Evolutionary conservation across 345 rosid genomes (phyloP), one percentile per base, ranked within the genome.

Genomic region (Boechera retrofracta): DNA sequence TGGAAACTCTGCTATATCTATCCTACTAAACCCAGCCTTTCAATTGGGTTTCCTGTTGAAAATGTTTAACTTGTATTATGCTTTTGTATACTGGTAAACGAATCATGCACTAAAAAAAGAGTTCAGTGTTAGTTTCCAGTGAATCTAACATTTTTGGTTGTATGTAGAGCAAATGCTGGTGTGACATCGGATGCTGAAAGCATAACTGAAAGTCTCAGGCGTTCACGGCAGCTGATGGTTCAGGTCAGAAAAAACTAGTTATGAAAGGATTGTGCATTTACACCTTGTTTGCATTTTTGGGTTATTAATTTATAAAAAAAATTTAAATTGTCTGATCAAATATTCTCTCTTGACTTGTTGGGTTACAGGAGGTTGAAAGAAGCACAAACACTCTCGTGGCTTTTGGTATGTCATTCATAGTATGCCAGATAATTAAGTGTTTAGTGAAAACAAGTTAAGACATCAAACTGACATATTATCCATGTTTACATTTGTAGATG

Each of bases 101-200:
- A n/a, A 55, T 6, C 59, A 26, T 24, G 5, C 53, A 41, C 7
- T 42, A n/a, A 6, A 4, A 52, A 36, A 48, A 52, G 51, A 52
- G 49, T 69, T 76, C 57, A 7, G 16, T 60, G 33, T 69, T 13
- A 32, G 66, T 42, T 52, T 48, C 41, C 4, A 6, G 28, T 36
- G 15, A 55, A 8, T 63, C 67, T 47, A 10, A 63, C 11, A 59
- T 35, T 38, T 26, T 32, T 59, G 58, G 44, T 15, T 78, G 76
- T 54, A 63, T 67, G 10, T 71, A 95, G 99, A 87, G 90, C 98
- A 39, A 92, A 92, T 80, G 96, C 89, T 73, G 99, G 99, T 61
- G 86, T 95, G 90, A 89, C 93, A 67, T 92, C 96, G 52, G 98
- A 96, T 71, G 94, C 99, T 60, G 99, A 92, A 82, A 91, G 94